phyloP scores from a whole-genome alignment of 805 yeast species.

The Brettanomyces sp. region DNA sequence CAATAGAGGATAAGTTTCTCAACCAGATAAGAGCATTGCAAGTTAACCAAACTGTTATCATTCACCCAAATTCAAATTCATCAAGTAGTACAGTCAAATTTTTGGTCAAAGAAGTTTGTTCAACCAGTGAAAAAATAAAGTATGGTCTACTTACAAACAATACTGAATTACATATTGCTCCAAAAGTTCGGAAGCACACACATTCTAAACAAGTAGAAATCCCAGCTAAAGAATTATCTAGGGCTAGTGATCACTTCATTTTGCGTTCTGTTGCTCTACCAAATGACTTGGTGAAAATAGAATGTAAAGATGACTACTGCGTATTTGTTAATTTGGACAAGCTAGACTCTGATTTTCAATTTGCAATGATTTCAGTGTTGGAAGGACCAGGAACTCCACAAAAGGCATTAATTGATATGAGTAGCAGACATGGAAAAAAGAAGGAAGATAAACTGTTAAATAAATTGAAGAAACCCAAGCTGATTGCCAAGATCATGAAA shows the following conservation, averaged over 20 bases:
- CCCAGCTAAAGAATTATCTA: conserved; percentile 14
- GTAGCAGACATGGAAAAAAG: conserved; percentile 2
- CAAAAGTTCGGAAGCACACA: conserved; percentile 38
- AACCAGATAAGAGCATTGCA: conserved; percentile 75
- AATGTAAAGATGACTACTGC: background rate
- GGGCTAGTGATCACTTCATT: background rate
- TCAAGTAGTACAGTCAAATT: conserved; percentile 40
- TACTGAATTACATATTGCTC: conserved; percentile 49
- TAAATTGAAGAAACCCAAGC: background rate
- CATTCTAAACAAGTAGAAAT: no score
- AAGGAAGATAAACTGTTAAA: conserved; percentile 5
- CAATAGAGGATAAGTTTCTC: conserved; percentile 63
- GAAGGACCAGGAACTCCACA: conserved; percentile 40
- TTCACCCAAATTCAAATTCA: conserved; percentile 55
- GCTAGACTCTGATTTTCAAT: conserved; percentile 20
- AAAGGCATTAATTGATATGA: conserved; percentile 5
- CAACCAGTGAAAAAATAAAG: conserved; percentile 11
- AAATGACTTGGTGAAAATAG: background rate
- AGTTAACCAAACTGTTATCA: conserved; percentile 46
- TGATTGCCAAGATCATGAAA: conserved; percentile 28
- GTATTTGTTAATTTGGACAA: background rate
- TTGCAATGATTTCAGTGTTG: conserved; percentile 41
- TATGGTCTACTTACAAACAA: conserved; percentile 34
- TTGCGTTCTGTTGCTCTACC: background rate
- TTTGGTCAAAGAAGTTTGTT: conserved; percentile 36